Evolutionary conservation across 495 filamentous ascomycete species (phyloP), one percentile per base, ranked within the genome.

Genomic region (Bathelium albidoporum): DNA sequence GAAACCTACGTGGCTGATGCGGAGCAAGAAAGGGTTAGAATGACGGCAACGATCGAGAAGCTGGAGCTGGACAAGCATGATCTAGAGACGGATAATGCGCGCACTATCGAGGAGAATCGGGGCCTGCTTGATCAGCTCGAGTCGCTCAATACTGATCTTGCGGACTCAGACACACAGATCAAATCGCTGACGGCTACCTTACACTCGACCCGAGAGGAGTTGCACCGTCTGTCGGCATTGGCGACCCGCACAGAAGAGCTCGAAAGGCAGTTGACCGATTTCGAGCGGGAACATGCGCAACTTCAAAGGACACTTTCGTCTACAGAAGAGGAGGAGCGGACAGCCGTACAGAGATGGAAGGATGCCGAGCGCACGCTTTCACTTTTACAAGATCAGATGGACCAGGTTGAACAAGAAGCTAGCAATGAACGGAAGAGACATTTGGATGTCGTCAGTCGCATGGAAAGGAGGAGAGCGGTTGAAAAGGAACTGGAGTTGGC

Each of bases 1-100:
- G 93, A 97, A 76, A 83, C 86, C 43, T 96, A 95, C 73, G 89
- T 96, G 80, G 87, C 85, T 22, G 90, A 96, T 71, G 88, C 90
- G 59, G 91, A 95, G 78, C 82, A 85, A 60, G 89, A 96, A 69
- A 86, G 94, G 18, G 73, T 75, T 52, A 83, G 83, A 32, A 83
- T 95, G 78, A 78, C 80, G 14, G 75, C 78, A 41, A 88, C 79
- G 49, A 89, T 97, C 67, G 86, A 89, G 62, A 77, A 78, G 65
- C 76, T 98, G 22, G 91, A 96, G 74, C 76, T 73, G 59, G 88
- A 95, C 65, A 95, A 91, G 72, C 79, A 76, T 66, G 78, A 86
- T 61, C 81, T 92, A 31, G 89, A 96, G 72, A 76, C 76, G 12
- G 81, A 80, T 62, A 97, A 97, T 74, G 82, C 83, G 53, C 80